Evolutionary conservation across 805 yeast genomes (phyloP).

Genomic region (Scheffersomyces lignosus): DNA sequence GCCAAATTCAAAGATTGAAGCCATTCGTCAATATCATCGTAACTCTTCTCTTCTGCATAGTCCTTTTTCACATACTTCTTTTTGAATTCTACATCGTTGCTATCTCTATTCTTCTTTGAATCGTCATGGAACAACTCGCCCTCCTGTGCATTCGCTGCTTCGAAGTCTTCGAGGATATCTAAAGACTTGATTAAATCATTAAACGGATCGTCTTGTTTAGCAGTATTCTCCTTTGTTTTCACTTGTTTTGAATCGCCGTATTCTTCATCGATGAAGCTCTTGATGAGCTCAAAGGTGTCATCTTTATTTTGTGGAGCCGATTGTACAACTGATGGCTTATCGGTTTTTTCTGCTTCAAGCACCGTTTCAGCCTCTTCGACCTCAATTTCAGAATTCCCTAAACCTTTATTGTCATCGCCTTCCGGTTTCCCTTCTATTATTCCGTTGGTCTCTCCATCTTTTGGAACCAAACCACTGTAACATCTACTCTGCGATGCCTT

Average conservation of each 20-base stretch:
- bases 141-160: background rate
- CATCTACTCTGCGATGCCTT: no score
- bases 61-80: background rate
- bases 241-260: no score
- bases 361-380: background rate
- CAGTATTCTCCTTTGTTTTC: background rate
- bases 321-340: background rate
- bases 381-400: no score
- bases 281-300: background rate
- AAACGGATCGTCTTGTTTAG: background rate
- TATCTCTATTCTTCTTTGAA: background rate
- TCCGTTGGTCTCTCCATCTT: no score
- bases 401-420: no score
- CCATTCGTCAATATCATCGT: background rate
- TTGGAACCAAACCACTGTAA: no score
- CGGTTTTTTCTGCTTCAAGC: background rate
- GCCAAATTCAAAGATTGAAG: background rate
- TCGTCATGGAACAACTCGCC: background rate
- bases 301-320: background rate
- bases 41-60: background rate
- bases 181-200: background rate
- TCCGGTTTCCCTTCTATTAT: no score
- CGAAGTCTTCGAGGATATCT: background rate
- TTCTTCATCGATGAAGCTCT: background rate
- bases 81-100: no score